Percentiles rank a stretch among this genome's conserved stretches.
Conservation (phyloP, 805 yeast species). For the Blastobotrys robertii region DNA sequence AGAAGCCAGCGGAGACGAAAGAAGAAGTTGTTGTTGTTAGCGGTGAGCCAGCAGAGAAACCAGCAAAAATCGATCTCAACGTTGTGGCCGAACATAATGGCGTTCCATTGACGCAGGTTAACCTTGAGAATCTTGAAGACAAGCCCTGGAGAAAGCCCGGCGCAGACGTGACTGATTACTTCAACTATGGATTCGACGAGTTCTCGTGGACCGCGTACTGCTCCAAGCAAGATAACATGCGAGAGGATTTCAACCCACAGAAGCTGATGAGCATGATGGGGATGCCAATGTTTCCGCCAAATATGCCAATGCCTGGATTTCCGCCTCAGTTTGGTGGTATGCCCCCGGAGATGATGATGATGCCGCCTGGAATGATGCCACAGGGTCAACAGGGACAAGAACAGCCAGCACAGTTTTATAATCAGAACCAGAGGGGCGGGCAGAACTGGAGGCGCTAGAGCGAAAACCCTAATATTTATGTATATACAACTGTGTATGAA, state of each 20-base stretch:
- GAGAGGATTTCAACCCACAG: slow-evolving; percentile 75
- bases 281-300: slow-evolving; percentile 14
- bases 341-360: slow-evolving; percentile 3
- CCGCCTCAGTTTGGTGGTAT: slow-evolving; percentile 6
- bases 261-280: slow-evolving; percentile 41
- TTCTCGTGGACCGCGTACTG: slow-evolving; percentile 92
- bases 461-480: neutral
- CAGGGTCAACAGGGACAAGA: neutral
- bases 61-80: slow-evolving; percentile 52
- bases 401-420: neutral
- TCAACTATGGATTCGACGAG: slow-evolving; percentile 95
- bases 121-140: slow-evolving; percentile 72
- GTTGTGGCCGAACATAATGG: slow-evolving; percentile 70
- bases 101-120: slow-evolving; percentile 69
- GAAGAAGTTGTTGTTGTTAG: slow-evolving; percentile 18
- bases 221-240: slow-evolving; percentile 69
- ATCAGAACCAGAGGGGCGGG: neutral
- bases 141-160: slow-evolving; percentile 99
- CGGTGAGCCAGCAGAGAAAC: slow-evolving; percentile 12
- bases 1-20: slow-evolving; percentile 16
- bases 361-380: slow-evolving; percentile 31
- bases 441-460: neutral
- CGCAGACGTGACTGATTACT: slow-evolving; percentile 87
- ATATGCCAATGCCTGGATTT: slow-evolving; percentile 32
- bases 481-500: neutral